These are phyloP conservation scores for Fusarium coffeatum DNA, from an alignment of 2,329 filamentous ascomycete genomes.

Conservation along the genomic window DNA sequence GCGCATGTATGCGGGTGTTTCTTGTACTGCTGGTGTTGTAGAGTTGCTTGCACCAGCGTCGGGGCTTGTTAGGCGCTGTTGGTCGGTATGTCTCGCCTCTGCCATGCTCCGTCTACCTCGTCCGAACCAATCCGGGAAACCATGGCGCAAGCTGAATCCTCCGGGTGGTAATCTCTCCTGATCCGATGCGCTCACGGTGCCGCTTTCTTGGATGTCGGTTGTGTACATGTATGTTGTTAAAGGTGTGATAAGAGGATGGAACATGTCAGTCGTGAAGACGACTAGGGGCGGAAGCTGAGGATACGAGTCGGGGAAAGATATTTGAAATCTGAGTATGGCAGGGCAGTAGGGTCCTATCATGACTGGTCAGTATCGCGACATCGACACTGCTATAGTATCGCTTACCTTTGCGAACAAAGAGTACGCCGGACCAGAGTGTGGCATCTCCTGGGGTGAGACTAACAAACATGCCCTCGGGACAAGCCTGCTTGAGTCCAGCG, in stretches of 20 bases:
- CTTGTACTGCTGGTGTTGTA: slow-evolving; percentile 49
- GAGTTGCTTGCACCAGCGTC: slow-evolving; percentile 43
- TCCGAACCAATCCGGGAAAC: slow-evolving; percentile 92
- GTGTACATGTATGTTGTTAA: slow-evolving; percentile 95
- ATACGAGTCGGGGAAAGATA: slow-evolving; percentile 86
- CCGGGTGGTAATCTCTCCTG: slow-evolving; percentile 87
- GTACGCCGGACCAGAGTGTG: slow-evolving; percentile 86
- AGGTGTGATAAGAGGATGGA: slow-evolving; percentile 92
- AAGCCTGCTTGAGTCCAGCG: slow-evolving; percentile 81
- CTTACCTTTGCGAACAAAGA: slow-evolving; percentile 89
- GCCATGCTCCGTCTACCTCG: slow-evolving; percentile 60
- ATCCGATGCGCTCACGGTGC: slow-evolving; percentile 85
- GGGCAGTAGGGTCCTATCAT: slow-evolving; percentile 84
- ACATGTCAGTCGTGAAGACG: slow-evolving; percentile 91
- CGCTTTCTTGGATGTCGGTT: slow-evolving; percentile 78
- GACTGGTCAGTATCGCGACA: not conserved
- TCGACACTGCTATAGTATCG: not conserved
- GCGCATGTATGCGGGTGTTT: slow-evolving; percentile 55
- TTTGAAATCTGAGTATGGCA: slow-evolving; percentile 88
- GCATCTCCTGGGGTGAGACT: slow-evolving; percentile 84
- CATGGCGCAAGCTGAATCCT: slow-evolving; percentile 89
- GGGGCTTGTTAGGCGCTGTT: slow-evolving; percentile 49
- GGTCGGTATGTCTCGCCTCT: slow-evolving; percentile 55
- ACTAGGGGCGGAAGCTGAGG: slow-evolving; percentile 84
- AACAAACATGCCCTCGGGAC: slow-evolving; percentile 88